Conservation (phyloP, 1,139 yeast species). For the Debaryomycetaceae sp. region DNA sequence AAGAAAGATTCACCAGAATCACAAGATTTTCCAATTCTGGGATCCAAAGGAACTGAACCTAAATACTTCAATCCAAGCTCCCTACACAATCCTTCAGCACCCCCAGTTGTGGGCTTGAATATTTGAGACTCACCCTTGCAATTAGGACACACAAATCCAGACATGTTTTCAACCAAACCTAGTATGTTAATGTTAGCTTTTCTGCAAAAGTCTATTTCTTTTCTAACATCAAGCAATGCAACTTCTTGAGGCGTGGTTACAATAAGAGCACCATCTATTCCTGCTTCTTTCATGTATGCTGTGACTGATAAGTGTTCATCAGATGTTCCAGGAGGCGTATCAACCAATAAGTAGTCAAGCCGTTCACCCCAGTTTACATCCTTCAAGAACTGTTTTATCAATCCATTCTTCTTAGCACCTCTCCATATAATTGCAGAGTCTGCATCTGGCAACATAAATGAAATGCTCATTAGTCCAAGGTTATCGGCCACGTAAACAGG, state of each 20-base stretch:
- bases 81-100: slow-evolving; percentile 79
- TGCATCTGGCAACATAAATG: slow-evolving; percentile 89
- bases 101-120: slow-evolving; percentile 95
- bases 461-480: slow-evolving; percentile 92
- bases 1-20: slow-evolving; percentile 87
- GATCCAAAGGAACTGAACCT: slow-evolving; percentile 94
- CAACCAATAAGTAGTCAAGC: slow-evolving; percentile 84
- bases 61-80: slow-evolving; percentile 75
- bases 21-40: slow-evolving; percentile 86
- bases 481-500: slow-evolving; percentile 96
- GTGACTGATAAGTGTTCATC: slow-evolving; percentile 95
- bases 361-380: slow-evolving; percentile 94
- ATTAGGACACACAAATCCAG: slow-evolving; percentile 95
- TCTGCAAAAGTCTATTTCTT: slow-evolving; percentile 90
- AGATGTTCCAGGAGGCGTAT: slow-evolving; percentile 98
- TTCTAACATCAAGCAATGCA: slow-evolving; percentile 88
- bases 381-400: slow-evolving; percentile 88
- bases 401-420: slow-evolving; percentile 90
- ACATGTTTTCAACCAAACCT: slow-evolving; percentile 96
- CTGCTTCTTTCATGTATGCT: slow-evolving; percentile 81
- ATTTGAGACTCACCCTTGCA: slow-evolving; percentile 90
- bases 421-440: slow-evolving; percentile 97
- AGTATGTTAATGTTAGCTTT: slow-evolving; percentile 83
- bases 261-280: slow-evolving; percentile 91
- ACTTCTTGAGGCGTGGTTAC: slow-evolving; percentile 99